Base-by-base conservation (phyloP, 139 green algal genomes). In the Haematococcus lacustris region DNA sequence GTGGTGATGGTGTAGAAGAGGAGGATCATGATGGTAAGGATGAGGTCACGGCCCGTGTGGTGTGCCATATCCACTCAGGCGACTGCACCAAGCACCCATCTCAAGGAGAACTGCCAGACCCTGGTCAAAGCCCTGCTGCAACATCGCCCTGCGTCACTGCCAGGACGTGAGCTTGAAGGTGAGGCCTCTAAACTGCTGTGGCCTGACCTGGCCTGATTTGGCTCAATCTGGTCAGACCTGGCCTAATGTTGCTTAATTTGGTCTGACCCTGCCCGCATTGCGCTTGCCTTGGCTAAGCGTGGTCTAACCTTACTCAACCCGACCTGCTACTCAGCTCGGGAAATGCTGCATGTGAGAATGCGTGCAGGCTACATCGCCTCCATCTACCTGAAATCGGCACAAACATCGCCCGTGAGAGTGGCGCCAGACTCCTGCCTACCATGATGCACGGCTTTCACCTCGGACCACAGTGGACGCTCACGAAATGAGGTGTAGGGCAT, bases 281-380 rank as follows among this genome's bases (percentile, higher is more conserved):
- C 23, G 23, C 53, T 64, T 26, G 4, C 53, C 26, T 64, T 21
- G 53, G 23, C 4, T 23, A 23, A 35, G 53, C 13, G 4, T 64
- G 53, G 23, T 9, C 53, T 7, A 30, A 7, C 53, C 17, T 64
- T 30, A 32, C 53, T 26, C 17, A 64, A 35, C 4, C 13, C 53
- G 4, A 21, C 13, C 47, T 57, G 47, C 13, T 57, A 57, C 21
- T 21, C 21, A 21, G 21, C 21, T 57, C 13, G 47, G 13, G 21
- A 28, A 57, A 28, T 57, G 47, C 13, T 57, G 13, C 13, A 57
- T 57, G 47, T 57, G 47, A 57, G 53, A 21, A 64, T 64, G 53
- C 26, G 47, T 64, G 53, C 53, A 64, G 53, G 53, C 23, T 64
- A 64, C 53, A 64, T 64, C 53, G 30, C 53, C 53, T 9, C 23